Base-by-base conservation (phyloP, 2,329 filamentous ascomycete genomes). In the Fusarium sp. region DNA sequence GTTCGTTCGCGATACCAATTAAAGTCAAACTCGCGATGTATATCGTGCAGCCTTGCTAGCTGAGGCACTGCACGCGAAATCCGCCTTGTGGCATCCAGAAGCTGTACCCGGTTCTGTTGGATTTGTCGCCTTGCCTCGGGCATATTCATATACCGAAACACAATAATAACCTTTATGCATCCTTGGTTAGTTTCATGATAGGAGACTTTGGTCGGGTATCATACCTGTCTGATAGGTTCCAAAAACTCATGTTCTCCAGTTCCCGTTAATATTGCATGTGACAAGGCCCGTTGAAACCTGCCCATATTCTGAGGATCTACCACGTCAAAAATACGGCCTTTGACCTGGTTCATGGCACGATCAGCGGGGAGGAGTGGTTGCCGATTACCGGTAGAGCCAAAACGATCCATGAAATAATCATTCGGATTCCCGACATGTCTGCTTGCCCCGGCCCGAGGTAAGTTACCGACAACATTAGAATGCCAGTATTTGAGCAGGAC, bases 341-440 rank as follows among this genome's bases (percentile, higher is more conserved):
- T 62, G 24, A 62, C 38, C 40, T 62, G 40, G n/a, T 62, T 50
- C 59, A 62, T 50, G 18, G 47, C 29, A 27, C 59, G 59, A 10
- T 62, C 59, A 7, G 42, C 38, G 18, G 52, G 59, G 16, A 62
- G 22, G 22, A 62, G 59, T 16, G 59, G 40, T 13, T 24, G 14
- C 11, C 59, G 59, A 20, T 62, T 35, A 11, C 42, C 38, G 5
- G 38, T 47, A 22, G 59, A 62, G 5, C 40, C 40, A 62, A 62
- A 62, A 3, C 38, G 59, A 45, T 50, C 38, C 59, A 62, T 62
- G 22, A 62, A 62, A n/a, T 50, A 47, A n/a, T 62, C 40, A 18
- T 62, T 62, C 18, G 59, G 59, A 35, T 40, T 62, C 38, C 31
- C 22, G 9, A 27, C 24, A 18, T 34, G 11, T 14, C 11, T 47